phyloP scores from a whole-genome alignment of 1,284 basidiomycete species.

The Ustilago xerochloae region DNA sequence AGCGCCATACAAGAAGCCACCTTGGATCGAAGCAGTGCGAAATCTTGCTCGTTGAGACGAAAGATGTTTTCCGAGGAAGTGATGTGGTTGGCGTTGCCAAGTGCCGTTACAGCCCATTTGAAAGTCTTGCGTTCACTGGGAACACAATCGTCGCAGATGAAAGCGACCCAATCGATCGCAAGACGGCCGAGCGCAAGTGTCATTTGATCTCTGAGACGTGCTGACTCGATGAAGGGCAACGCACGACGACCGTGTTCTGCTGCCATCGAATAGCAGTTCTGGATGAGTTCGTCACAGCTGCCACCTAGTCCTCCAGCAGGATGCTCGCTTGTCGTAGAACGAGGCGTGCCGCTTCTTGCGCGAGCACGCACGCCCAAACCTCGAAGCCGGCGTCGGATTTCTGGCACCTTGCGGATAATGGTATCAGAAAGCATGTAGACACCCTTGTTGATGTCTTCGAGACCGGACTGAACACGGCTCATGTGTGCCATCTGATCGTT shows the following conservation, averaged over 20 bases:
- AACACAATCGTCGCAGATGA: constrained; percentile 98
- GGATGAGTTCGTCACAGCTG: constrained; percentile 78
- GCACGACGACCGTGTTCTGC: constrained; percentile 75
- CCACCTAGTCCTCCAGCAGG: constrained; percentile 28
- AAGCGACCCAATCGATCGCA: constrained; percentile 82
- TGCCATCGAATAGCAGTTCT: constrained; percentile 97
- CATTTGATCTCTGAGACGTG: constrained; percentile 57
- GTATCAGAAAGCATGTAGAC: constrained; percentile 90
- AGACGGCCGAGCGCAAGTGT: constrained; percentile 61
- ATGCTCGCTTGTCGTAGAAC: constrained; percentile 27
- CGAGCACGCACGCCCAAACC: constrained; percentile 21
- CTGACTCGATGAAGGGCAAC: constrained; percentile 65
- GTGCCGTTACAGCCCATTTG: constrained; percentile 95
- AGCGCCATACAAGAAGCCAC: constrained; percentile 97
- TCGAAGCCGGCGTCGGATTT: constrained; percentile 49
- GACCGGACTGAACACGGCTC: constrained; percentile 85
- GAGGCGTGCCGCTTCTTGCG: constrained; percentile 18
- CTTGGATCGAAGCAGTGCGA: constrained; percentile 83
- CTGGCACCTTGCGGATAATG: constrained; percentile 78
- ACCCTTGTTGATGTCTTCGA: constrained; percentile 88
- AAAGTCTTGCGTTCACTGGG: constrained; percentile 96
- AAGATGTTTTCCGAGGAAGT: constrained; percentile 88
- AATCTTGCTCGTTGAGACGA: constrained; percentile 83
- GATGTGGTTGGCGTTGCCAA: constrained; percentile 91
- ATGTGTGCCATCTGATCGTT: constrained; percentile 91